These are phyloP conservation scores for Conringia planisiliqua DNA, from an alignment of 345 rosid species.

Conservation along the genomic window DNA sequence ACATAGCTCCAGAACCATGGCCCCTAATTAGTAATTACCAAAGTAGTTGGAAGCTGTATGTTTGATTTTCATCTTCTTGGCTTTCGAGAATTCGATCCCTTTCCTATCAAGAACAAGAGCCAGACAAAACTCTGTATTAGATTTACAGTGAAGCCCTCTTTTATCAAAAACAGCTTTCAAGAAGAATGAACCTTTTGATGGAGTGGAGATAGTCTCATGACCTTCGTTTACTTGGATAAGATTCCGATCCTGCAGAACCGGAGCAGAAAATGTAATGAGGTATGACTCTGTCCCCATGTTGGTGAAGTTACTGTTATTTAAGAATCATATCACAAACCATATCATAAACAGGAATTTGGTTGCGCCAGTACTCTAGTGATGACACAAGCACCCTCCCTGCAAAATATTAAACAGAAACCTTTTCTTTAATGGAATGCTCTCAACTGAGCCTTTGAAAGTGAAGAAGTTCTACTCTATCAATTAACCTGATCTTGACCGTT, in stretches of 20 bases:
- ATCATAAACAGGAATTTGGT: conserved; percentile 74
- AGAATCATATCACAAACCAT: conserved; percentile 3
- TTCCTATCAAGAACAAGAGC: conserved; percentile 17
- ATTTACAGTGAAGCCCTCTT: neutral
- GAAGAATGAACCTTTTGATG: conserved; percentile 22
- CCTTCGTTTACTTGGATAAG: conserved; percentile 14
- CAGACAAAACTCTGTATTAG: neutral
- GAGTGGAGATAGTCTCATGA: neutral
- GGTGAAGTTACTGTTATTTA: neutral
- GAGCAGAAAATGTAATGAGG: neutral
- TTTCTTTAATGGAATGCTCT: neutral
- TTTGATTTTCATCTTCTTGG: conserved; percentile 15
- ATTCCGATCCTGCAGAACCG: conserved; percentile 21
- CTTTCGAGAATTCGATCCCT: neutral
- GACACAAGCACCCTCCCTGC: conserved; percentile 83
- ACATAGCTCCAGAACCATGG: neutral
- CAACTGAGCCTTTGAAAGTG: neutral
- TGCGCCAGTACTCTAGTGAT: conserved; percentile 74
- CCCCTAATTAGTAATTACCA: neutral
- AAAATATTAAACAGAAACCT: conserved; percentile 1
- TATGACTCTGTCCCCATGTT: neutral
- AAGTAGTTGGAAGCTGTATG: neutral
- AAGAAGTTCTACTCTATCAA: neutral
- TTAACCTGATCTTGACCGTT: conserved; percentile 38
- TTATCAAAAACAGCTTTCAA: neutral